Evolutionary conservation across 202 grass and related monocot species (phyloP).

Genomic region (Setaria italica): DNA sequence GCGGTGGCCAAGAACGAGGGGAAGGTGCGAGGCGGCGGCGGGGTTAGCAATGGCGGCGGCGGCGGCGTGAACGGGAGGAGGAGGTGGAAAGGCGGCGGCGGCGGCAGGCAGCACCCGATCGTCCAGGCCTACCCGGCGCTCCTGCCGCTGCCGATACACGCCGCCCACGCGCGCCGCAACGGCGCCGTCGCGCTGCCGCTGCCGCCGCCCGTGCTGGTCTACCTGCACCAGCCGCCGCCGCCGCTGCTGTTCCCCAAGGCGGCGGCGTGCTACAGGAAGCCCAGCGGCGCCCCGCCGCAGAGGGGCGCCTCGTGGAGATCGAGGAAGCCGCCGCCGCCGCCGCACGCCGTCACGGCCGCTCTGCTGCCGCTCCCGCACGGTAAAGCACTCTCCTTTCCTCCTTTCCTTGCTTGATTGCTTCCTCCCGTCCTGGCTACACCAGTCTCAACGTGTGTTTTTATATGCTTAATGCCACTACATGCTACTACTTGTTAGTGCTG

Average conservation of each 20-base stretch:
- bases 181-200: conserved; percentile 52
- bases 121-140: conserved; percentile 80
- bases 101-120: conserved; percentile 61
- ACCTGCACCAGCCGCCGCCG: conserved; percentile 62
- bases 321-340: conserved; percentile 51
- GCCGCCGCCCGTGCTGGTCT: conserved; percentile 74
- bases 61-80: conserved; percentile 56
- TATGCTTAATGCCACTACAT: conserved; percentile 31
- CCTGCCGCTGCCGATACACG: conserved; percentile 80
- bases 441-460: conserved; percentile 38
- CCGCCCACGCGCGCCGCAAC: background rate
- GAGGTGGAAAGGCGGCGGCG: conserved; percentile 36
- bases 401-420: conserved; percentile 40
- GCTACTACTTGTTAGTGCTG: conserved; percentile 37
- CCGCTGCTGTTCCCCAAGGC: conserved; percentile 57
- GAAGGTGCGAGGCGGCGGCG: conserved; percentile 40
- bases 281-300: conserved; percentile 37
- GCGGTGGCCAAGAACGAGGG: conserved; percentile 54
- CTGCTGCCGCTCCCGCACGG: conserved; percentile 66
- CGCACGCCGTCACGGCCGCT: conserved; percentile 58
- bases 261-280: conserved; percentile 49
- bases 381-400: conserved; percentile 44
- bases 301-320: conserved; percentile 49
- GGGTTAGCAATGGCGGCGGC: conserved; percentile 49
- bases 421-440: conserved; percentile 8